Percentiles rank a stretch among this genome's conserved stretches.
phyloP scores from a whole-genome alignment of 495 filamentous ascomycete genomes.

The Saxophila tyrrhenica region DNA sequence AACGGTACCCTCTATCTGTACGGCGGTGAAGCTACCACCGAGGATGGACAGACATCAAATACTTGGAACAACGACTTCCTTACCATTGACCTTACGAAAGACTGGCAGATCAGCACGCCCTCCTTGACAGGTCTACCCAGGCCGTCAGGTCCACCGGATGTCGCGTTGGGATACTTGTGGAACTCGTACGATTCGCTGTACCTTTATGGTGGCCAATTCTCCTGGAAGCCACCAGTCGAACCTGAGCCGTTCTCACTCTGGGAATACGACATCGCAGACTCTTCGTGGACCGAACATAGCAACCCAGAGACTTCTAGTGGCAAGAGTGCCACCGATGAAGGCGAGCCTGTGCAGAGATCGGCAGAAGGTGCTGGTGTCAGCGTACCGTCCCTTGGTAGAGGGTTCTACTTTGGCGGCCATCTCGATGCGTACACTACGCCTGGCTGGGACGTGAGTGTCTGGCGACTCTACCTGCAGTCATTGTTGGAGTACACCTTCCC shows the following conservation, averaged over 20 bases:
- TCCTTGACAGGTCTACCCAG: slow-evolving; percentile 46
- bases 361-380: slow-evolving; percentile 63
- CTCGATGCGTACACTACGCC: slow-evolving; percentile 54
- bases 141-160: slow-evolving; percentile 56
- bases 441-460: slow-evolving; percentile 54
- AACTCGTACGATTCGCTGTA: slow-evolving; percentile 53
- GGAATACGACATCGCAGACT: slow-evolving; percentile 50
- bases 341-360: slow-evolving; percentile 44
- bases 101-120: slow-evolving; percentile 56
- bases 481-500: slow-evolving; percentile 66
- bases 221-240: slow-evolving; percentile 41
- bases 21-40: slow-evolving; percentile 49
- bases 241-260: slow-evolving; percentile 50
- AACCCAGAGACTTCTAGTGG: slow-evolving; percentile 46
- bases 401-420: slow-evolving; percentile 70
- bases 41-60: slow-evolving; percentile 37
- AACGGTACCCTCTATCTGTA: slow-evolving; percentile 70
- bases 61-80: slow-evolving; percentile 57
- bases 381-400: slow-evolving; percentile 52
- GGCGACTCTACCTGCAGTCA: slow-evolving; percentile 56
- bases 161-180: slow-evolving; percentile 63
- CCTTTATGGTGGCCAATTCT: slow-evolving; percentile 62
- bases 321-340: slow-evolving; percentile 42
- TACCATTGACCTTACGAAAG: slow-evolving; percentile 49
- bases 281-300: slow-evolving; percentile 49